Conservation (phyloP, 2,329 filamentous ascomycete genomes). For the Colletotrichum sp. region DNA sequence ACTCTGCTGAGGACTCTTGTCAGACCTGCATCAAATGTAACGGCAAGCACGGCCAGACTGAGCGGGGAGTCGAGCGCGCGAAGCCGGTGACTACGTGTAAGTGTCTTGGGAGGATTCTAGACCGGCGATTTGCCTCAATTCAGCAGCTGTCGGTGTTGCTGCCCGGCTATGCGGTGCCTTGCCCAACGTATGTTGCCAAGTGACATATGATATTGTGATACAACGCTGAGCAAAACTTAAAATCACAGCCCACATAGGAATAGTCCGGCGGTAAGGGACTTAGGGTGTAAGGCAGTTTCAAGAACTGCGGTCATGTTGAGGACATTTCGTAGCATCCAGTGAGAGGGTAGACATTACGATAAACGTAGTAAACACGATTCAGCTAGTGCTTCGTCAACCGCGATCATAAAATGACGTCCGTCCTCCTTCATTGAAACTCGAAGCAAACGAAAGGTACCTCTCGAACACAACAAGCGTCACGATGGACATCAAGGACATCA, state of each 20-base stretch:
- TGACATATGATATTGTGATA: neutral
- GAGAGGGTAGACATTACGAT: neutral
- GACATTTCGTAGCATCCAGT: neutral
- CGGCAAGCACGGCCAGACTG: neutral
- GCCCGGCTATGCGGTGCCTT: neutral
- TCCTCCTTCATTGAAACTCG: neutral
- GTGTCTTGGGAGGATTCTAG: neutral
- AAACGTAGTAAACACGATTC: neutral
- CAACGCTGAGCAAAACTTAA: neutral
- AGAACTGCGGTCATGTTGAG: neutral
- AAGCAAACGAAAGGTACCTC: neutral
- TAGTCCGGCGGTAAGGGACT: neutral
- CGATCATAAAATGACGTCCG: neutral
- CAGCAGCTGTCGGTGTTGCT: neutral
- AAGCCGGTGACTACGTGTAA: neutral
- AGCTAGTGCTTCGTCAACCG: neutral
- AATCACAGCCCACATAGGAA: neutral
- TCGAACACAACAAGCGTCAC: neutral
- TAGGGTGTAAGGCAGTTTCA: neutral
- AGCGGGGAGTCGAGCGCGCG: neutral
- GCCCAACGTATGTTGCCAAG: neutral
- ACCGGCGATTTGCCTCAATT: neutral
- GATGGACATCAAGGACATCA: neutral
- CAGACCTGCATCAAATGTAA: neutral
- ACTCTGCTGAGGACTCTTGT: neutral